Evolutionary conservation across 139 green algal genomes (phyloP).

Genomic region (Coelastrella sp.): DNA sequence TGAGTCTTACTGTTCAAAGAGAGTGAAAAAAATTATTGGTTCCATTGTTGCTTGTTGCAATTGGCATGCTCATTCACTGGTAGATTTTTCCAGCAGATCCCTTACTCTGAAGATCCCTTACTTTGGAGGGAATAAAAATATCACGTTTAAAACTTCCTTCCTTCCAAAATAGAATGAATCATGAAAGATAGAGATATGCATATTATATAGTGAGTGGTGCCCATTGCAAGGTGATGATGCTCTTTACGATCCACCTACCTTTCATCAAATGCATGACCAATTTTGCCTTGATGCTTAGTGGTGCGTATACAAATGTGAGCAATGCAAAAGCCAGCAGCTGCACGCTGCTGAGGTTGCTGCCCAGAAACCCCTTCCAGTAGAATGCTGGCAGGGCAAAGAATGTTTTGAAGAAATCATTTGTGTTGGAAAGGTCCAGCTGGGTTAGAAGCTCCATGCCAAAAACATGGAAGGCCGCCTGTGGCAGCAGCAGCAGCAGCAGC

Average conservation of each 20-base stretch:
- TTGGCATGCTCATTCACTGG: too few species aligned
- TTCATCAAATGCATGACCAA: conserved; percentile 88
- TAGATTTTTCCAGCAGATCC: too few species aligned
- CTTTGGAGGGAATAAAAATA: background rate
- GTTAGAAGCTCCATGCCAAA: conserved; percentile 94
- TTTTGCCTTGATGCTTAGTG: conserved; percentile 79
- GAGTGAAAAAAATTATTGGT: background rate
- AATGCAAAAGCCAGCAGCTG: conserved; percentile 94
- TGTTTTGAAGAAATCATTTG: conserved; percentile 93
- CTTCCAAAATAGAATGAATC: background rate
- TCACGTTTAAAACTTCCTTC: too few species aligned
- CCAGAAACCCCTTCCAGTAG: conserved; percentile 94
- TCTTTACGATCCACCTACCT: conserved; percentile 28
- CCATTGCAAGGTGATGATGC: background rate
- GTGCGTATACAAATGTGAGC: conserved; percentile 86
- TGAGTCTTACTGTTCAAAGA: too few species aligned
- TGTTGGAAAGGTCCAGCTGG: conserved; percentile 80
- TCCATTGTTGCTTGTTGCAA: background rate
- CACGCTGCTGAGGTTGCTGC: conserved; percentile 75
- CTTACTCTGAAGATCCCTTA: background rate
- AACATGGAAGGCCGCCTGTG: conserved; percentile 86
- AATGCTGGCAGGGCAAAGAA: conserved; percentile 89
- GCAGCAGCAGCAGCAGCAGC: background rate
- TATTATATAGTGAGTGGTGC: background rate
- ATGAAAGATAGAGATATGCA: background rate